Evolutionary conservation across 352 stramenopile species (phyloP), one percentile per base, ranked within the genome.

Genomic region (Phytophthora sp.): DNA sequence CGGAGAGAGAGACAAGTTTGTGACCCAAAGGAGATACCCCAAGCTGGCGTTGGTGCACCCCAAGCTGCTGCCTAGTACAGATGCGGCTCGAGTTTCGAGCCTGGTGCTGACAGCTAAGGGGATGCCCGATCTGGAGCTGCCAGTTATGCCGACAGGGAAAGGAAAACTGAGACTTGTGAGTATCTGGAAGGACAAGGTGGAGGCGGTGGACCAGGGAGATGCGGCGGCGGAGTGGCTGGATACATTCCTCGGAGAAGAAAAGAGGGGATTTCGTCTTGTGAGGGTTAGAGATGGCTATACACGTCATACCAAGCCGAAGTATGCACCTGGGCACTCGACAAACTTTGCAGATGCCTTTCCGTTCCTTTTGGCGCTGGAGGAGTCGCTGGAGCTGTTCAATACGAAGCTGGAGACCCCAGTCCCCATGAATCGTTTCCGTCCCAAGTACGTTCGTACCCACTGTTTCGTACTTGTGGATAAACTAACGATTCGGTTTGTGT

Each of bases 311-410:
- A 75, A 84, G 32, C 49, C 74, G 7, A 88, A 87, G 32, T 94
- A 89, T 24, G 83, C 84, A 0, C 83, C 79, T 2, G 72, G 69
- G 37, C 68, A 88, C 39, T 54, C 87, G 6, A 45, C 52, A 82
- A 77, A 72, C 18, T 96, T 96, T 63, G 76, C 87, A 3, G 88
- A 96, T 41, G 84, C 67, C 0, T 96, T 88, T 48, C 87, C 88
- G 3, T 90, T 92, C 54, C 64, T 96, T 31, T 34, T 96, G 20
- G 62, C 80, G 2, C 46, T 82, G 10, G 63, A 89, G 13, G 66
- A 76, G 23, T 94, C 84, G 18, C 45, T 96, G 15, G 58, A 82
- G 5, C 66, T 84, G 1, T 58, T 95, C 30, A 92, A 92, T 52
- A 64, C 69, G 20, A 61, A 57, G 8, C 62, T 94, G 7, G 34